Base-by-base conservation (phyloP, 306 rosid genomes). In the Citrullus amarus region DNA sequence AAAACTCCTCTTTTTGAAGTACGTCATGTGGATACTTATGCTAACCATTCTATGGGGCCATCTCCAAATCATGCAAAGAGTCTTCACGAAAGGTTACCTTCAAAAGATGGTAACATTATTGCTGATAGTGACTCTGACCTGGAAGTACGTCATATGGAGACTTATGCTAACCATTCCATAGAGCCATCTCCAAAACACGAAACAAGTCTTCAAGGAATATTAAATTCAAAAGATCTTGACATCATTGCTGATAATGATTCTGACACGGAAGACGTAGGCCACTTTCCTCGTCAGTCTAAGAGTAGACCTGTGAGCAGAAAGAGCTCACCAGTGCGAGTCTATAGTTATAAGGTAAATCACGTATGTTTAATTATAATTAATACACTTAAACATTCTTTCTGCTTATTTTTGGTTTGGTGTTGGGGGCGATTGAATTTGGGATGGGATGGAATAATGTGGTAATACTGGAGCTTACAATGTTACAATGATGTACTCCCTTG, bases 1-100 rank as follows among this genome's bases (percentile, higher is more conserved):
- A 92, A 84, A 85, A 80, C 89, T 85, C 97, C 98, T 73, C 79
- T 92, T 79, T 96, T 91, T 78, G 97, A 96, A 86, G 61, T 92
- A 75, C 96, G 99, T 78, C 87, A 81, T 14, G 79, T 87, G 92
- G 93, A 91, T 75, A 83, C 81, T 50, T 89, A 76, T 78, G 75
- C 86, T 53, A 74, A 74, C 60, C 88, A 86, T 83, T 86, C 87
- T 79, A 78, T 57, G 74, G 81, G 82, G 87, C 81, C 85, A 68
- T 80, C 82, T 81, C 87, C 88, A 69, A n/a, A 74, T 79, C 88
- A 68, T 67, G 91, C 88, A 80, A 83, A 66, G 22, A 78, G 55
- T 55, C 63, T 48, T 48, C 71, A 39, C 59, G 91, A 86, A 78
- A 78, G 62, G 68, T 18, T 83, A 17, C 88, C 80, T 78, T 80